Evolutionary conservation across 768 basidiomycete species (phyloP).

Genomic region (Mycena pura): DNA sequence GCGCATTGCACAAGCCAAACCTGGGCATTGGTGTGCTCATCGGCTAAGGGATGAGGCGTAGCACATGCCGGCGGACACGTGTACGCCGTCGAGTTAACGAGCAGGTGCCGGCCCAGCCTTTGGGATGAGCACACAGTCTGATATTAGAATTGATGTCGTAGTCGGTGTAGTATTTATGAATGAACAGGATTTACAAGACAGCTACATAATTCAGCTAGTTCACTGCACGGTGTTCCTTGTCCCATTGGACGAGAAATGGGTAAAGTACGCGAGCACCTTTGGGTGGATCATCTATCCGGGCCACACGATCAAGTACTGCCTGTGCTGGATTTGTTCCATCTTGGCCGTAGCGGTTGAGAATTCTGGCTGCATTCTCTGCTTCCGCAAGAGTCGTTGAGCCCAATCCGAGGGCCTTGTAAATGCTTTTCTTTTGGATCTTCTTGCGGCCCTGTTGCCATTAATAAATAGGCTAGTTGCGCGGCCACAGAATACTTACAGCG

Average conservation of each 20-base stretch:
- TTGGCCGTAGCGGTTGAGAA: background rate
- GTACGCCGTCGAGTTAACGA: too few relatives aligned
- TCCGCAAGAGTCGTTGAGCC: background rate
- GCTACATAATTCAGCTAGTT: too few relatives aligned
- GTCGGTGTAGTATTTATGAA: too few relatives aligned
- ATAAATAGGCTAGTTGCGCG: background rate
- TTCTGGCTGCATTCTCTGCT: background rate
- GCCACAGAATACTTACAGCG: background rate
- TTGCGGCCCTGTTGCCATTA: background rate
- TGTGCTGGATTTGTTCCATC: background rate
- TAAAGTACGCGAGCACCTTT: background rate
- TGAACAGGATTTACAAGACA: too few relatives aligned
- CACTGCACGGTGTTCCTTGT: too few relatives aligned
- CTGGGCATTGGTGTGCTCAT: too few relatives aligned
- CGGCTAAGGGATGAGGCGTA: too few relatives aligned
- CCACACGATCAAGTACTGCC: background rate
- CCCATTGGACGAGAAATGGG: background rate
- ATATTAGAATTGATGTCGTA: too few relatives aligned
- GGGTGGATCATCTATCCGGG: background rate
- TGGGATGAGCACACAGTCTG: too few relatives aligned
- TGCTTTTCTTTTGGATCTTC: slow-evolving; percentile 1
- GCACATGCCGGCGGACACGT: too few relatives aligned
- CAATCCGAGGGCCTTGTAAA: background rate
- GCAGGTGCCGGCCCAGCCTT: too few relatives aligned
- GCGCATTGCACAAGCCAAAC: too few relatives aligned